Conservation (phyloP, 371 early-diverging fungal species). For the Sporodiniella umbellata region DNA sequence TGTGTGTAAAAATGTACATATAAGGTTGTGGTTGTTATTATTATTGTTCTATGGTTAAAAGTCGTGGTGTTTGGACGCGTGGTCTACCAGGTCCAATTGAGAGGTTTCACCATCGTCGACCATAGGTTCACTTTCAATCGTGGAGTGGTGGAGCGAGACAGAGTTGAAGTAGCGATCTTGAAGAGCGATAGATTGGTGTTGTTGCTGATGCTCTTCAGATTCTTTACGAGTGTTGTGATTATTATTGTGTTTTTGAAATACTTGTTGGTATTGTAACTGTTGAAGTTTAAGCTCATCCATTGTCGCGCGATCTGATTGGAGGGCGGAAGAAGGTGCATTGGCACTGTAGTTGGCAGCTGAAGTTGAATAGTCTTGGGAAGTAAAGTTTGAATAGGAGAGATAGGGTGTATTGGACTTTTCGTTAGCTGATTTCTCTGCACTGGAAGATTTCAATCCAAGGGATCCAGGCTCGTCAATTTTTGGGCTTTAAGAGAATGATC, state of each 20-base stretch:
- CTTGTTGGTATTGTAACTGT: slow-evolving; percentile 22
- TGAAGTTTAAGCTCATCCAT: slow-evolving; percentile 25
- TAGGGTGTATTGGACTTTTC: slow-evolving; percentile 4
- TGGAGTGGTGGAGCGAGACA: no score
- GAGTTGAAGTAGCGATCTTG: no score
- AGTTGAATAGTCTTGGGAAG: slow-evolving; percentile 20
- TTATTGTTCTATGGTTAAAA: no score
- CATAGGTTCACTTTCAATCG: no score
- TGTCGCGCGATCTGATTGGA: slow-evolving; percentile 12
- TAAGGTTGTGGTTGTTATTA: no score
- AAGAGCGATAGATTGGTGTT: neutral
- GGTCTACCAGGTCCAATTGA: slow-evolving; percentile 19
- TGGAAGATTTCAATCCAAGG: slow-evolving; percentile 19
- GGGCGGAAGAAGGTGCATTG: no score
- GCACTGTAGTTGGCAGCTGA: no score
- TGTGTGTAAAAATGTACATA: neutral
- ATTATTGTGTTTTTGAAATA: slow-evolving; percentile 24
- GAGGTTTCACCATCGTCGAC: slow-evolving; percentile 21
- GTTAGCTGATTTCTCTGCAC: slow-evolving; percentile 12
- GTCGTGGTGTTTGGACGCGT: slow-evolving; percentile 7
- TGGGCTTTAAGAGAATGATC: no score
- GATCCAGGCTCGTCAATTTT: slow-evolving; percentile 13
- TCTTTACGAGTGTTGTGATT: slow-evolving; percentile 5
- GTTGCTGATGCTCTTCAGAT: no score
- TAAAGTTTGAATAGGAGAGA: slow-evolving; percentile 20